Evolutionary conservation across 305 asterid species (phyloP), one percentile per base, ranked within the genome.

Genomic region (Fraxinus sp.): DNA sequence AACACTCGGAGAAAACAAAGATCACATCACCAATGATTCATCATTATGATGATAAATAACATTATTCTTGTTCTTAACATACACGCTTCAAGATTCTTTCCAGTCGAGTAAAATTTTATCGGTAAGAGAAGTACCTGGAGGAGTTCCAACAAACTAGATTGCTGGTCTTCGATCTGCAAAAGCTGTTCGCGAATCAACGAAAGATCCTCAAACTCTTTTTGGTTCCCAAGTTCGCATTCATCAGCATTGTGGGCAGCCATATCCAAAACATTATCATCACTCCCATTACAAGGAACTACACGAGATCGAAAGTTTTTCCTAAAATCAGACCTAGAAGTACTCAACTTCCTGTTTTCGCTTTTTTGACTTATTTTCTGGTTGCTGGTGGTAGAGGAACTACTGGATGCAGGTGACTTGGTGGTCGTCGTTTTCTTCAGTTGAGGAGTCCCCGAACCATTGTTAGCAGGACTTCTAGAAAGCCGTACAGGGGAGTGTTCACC

Each of bases 101-200:
- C 35, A 3, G 35, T 64, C 35, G 0, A 24, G 35, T 10, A 10
- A 66, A 66, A 26, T 9, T 26, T 66, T 4, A 9, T 64, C 0
- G 10, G 13, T 22, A 16, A 82, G n/a, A 30, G 2, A 71, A 11
- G 52, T 79, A 93, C 98, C 96, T 94, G 94, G 18, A 94, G 96
- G 73, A 92, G 93, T 13, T 91, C 90, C 83, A 94, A 46, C 78
- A 94, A 86, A 78, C 88, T 90, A 1, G 95, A 91, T 80, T 94
- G 98, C 84, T 92, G 98, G 84, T 81, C 87, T 87, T 92, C 97
- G 26, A 94, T 94, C 86, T 90, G 95, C 81, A 66, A 78, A 76
- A 94, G 94, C 62, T 94, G 97, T 79, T 87, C 86, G 9, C 85
- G 91, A 46, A 94, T 91, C 80, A 90, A 83, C 79, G 91, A 83